These are phyloP conservation scores for Mastigamoeba balamuthi DNA, from an alignment of 78 protist genomes.

Conservation along the genomic window DNA sequence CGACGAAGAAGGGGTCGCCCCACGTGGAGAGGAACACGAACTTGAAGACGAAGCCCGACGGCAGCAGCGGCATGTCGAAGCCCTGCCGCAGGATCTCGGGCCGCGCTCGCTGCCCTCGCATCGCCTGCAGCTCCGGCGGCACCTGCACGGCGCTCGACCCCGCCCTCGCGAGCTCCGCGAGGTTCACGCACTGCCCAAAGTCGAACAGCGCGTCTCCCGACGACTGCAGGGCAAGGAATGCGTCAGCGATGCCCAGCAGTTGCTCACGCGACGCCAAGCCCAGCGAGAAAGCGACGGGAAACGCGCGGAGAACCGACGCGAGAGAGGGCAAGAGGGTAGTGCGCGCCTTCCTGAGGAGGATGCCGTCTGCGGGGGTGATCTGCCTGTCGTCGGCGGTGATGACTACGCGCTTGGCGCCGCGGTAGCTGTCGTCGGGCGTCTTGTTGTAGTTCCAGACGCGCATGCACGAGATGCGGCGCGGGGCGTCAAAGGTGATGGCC, in stretches of 20 bases:
- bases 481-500: constrained; percentile 4
- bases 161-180: not conserved
- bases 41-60: constrained; percentile 19
- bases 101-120: not conserved
- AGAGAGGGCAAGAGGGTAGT: not conserved
- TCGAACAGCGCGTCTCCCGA: not conserved
- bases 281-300: not conserved
- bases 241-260: too few relatives aligned
- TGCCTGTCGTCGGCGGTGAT: constrained; percentile 12
- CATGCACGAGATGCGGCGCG: constrained; percentile 6
- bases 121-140: too few relatives aligned
- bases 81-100: not conserved
- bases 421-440: constrained; percentile 19
- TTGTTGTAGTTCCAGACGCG: constrained; percentile 77
- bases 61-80: not conserved
- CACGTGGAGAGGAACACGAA: constrained; percentile 37
- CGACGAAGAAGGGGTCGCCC: constrained; percentile 40
- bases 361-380: constrained; percentile 19
- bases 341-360: constrained; percentile 44
- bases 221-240: too few relatives aligned
- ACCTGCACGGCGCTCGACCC: not conserved
- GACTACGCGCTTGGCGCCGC: constrained; percentile 31
- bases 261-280: too few relatives aligned
- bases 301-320: not conserved
- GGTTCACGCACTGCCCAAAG: not conserved